These are phyloP conservation scores for Ogataea nakhonphanomensis DNA, from an alignment of 805 yeast species.

Conservation along the genomic window DNA sequence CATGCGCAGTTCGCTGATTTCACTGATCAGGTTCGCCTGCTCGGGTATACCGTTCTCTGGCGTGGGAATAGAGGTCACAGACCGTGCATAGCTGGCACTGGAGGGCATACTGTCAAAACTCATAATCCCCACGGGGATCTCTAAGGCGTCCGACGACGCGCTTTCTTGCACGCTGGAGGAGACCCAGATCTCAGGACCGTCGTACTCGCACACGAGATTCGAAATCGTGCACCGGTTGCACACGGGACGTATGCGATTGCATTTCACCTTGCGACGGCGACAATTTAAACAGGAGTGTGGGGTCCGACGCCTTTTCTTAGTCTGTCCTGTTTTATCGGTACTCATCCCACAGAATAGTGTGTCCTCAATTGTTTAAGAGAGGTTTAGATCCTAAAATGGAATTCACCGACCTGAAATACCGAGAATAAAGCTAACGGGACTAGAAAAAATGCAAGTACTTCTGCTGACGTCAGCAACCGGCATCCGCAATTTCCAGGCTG, in stretches of 20 bases:
- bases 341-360: neutral
- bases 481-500: too few relatives aligned
- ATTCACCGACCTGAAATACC: constrained; percentile 7
- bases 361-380: too few relatives aligned
- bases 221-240: constrained; percentile 21
- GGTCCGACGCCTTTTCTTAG: constrained; percentile 22
- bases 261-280: constrained; percentile 24
- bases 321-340: neutral
- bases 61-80: neutral
- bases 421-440: neutral
- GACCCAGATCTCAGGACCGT: constrained; percentile 21
- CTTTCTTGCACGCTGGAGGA: neutral
- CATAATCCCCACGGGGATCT: neutral
- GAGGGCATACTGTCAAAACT: neutral
- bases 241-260: constrained; percentile 23
- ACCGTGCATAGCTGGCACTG: too few relatives aligned
- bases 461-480: too few relatives aligned
- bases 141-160: neutral
- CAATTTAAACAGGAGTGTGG: constrained; percentile 26
- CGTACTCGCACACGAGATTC: constrained; percentile 19
- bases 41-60: neutral
- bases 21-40: constrained; percentile 3
- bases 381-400: constrained; percentile 3
- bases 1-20: constrained; percentile 8
- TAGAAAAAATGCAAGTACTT: too few relatives aligned